Evolutionary conservation across 169 alveolate species (phyloP), one percentile per base, ranked within the genome.

Genomic region (Plasmodium relictum): DNA sequence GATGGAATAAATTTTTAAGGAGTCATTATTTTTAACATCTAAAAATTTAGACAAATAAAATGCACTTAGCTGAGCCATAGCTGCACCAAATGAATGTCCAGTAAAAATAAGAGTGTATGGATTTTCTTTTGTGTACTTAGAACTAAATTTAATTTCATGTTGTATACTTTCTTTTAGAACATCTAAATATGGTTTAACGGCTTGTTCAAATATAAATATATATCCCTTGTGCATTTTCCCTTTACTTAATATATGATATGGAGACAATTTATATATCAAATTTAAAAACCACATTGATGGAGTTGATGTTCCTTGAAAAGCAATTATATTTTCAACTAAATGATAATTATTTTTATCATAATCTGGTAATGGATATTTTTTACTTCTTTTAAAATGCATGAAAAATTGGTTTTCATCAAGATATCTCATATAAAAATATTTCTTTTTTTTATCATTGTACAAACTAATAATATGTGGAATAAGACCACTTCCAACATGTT

Each of bases 21-120:
- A 50, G 7, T 45, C 26, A 18, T 26, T 80, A 50, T 80, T 66
- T 52, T 50, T 68, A 26, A 45, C 69, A 66, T 80, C 68, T 48
- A 80, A 9, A 50, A 80, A 50, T 52, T 80, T 80, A 26, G 78
- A 41, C 22, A 80, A 65, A 66, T 66, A 80, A 80, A 80, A 68
- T 12, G 90, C 50, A 70, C 90, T 80, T 7, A 80, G 48, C 16
- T 80, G 68, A 24, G 90, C 90, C 83, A 80, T 54, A 37, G 90
- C 80, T 9, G 90, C 90, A 37, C 90, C 90, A 66, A 80, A 68
- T 20, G 90, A 80, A 71, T 80, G 90, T 1, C 90, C 90, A 41
- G 80, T 80, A 52, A 80, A 80, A 52, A 80, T 48, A 18, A 80
- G 22, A 70, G 68, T 71, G 52, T 80, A 80, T 14, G 90, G 90